Evolutionary conservation across 805 yeast genomes (phyloP), one percentile per base, ranked within the genome.

Genomic region (Kodamaea kaohsiungensis): DNA sequence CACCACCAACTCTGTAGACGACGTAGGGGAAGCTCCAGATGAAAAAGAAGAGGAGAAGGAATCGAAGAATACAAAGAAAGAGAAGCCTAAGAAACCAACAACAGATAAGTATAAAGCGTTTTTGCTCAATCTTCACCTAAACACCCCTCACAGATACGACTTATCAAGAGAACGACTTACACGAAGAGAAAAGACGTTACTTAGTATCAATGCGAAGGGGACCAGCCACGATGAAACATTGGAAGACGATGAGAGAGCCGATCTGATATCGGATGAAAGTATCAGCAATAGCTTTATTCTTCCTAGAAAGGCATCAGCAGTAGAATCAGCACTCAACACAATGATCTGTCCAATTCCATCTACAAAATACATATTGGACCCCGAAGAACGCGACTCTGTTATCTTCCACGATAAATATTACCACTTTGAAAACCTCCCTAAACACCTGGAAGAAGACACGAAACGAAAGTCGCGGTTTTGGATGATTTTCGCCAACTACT

Each of bases 321-420:
- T 76, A 8, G 78, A 73, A 48, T 71, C 77, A 9, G 80, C 79
- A 1, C 53, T 76, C n/a, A 71, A 63, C 59, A 64, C 78, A 1
- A 51, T 76, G 7, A 56, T 75, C 13, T 70, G 76, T 55, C 81
- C 81, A 0, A 61, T 68, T 19, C 81, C 81, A 1, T 67, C 76
- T 1, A 56, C 57, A 5, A 55, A 63, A 16, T 75, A 61, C 55
- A 65, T 76, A 12, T 55, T 66, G 22, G 60, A 71, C 16, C 81
- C 81, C 1, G 64, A 59, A 1, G 42, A 63, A 2, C 64, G 81
- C n/a, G 57, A 63, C 8, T 65, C 69, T 3, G 76, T 73, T 25
- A 72, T 76, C 8, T 74, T 75, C 61, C 81, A 76, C 59, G 81
- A 76, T 56, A 72, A 69, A 52, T 73, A 63, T 55, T 76, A 76